Base-by-base conservation (phyloP, 1,284 basidiomycete genomes). In the Ustilago loliicola region DNA sequence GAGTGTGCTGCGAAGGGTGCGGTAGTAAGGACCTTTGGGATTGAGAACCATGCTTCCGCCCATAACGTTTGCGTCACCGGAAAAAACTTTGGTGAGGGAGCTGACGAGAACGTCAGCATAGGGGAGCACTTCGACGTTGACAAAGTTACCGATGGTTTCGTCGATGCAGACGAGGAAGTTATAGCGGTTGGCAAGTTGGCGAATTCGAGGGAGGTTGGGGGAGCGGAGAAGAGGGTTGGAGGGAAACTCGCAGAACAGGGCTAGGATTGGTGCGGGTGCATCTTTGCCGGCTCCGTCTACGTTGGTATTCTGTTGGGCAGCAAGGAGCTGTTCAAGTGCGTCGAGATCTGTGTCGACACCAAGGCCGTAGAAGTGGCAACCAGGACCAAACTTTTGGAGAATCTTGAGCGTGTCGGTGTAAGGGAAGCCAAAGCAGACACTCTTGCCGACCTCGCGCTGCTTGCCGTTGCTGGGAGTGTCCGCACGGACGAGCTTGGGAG, bases 361-460 rank as follows among this genome's bases (percentile, higher is more conserved):
- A 72, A 91, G 89, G 2, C 96, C 96, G 68, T 94, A 90, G 88
- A 98, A 97, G 86, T 94, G 90, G 80, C 93, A 95, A 0, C 97
- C 97, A 1, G 94, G 93, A 1, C 97, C 97, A 94, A 96, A 99
- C 87, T 99, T 98, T 80, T 96, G 89, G 4, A 99, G 89, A 50
- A 97, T 91, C 87, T 99, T 99, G 71, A 98, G 90, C n/a, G 96
- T 98, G 87, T 99, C 97, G 10, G 92, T 94, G 87, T 98, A 99
- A 0, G 96, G 93, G 87, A 99, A 99, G 21, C 96, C 96, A 83
- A 56, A 77, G 51, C 75, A 60, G 23, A 81, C 72, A 55, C 78
- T 81, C 56, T 85, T 84, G 5, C 83, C 81, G 10, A 73, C 57
- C 19, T 63, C 25, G 6, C 63, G 58, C 13, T 51, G 45, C 10